phyloP scores from a whole-genome alignment of 805 yeast genomes.

The Candida nitratophila region DNA sequence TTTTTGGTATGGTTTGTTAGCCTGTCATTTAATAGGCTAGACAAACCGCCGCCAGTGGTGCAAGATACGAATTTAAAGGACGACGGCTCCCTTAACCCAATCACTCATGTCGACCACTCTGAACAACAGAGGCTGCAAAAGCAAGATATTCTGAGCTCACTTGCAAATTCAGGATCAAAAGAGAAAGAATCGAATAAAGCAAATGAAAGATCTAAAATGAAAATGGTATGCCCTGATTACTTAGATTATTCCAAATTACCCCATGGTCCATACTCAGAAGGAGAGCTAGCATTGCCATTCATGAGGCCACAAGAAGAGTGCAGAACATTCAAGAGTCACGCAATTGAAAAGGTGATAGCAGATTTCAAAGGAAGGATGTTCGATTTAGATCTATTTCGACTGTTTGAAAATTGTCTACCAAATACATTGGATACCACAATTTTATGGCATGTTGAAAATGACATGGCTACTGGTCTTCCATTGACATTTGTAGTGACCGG shows the following conservation, averaged over 20 bases:
- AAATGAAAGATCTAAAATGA: neutral
- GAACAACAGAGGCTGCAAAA: neutral
- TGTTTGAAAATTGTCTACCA: constrained; percentile 79
- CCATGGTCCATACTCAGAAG: constrained; percentile 54
- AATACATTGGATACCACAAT: constrained; percentile 86
- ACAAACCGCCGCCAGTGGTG: too few species aligned
- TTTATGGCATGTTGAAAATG: constrained; percentile 48
- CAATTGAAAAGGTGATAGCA: constrained; percentile 53
- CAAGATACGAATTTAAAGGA: too few species aligned
- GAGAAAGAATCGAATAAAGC: neutral
- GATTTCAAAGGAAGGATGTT: constrained; percentile 43
- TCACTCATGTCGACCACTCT: neutral
- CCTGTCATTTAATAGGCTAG: too few species aligned
- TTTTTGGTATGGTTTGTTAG: too few species aligned
- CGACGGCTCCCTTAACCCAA: too few species aligned
- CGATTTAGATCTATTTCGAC: constrained; percentile 62
- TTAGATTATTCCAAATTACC: constrained; percentile 45
- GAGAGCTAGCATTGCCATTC: constrained; percentile 51
- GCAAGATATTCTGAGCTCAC: too few species aligned
- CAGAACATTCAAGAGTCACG: constrained; percentile 60
- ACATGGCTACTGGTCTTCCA: constrained; percentile 25
- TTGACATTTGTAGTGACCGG: constrained; percentile 83
- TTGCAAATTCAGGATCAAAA: too few species aligned
- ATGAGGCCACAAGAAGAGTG: constrained; percentile 73
- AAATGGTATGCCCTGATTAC: constrained; percentile 51